Conservation (phyloP, 208 protist species). For the Crithidia thermophila region DNA sequence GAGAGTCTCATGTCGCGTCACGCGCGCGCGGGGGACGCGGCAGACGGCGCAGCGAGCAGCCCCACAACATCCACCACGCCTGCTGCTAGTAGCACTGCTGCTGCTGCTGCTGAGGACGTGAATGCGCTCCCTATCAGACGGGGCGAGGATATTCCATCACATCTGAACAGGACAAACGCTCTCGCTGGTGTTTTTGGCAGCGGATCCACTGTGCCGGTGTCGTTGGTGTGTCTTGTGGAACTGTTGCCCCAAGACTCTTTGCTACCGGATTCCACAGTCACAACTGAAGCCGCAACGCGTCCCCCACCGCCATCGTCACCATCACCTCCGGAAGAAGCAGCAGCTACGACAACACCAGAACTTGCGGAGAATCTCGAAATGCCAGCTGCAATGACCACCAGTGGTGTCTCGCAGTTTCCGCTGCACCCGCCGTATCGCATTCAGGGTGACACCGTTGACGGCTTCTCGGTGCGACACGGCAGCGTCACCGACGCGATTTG, state of each 20-base stretch:
- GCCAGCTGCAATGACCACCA: neutral
- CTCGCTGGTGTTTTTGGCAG: neutral
- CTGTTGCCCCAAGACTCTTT: neutral
- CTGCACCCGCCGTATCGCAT: conserved; percentile 55
- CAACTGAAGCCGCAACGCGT: neutral
- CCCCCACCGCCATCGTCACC: too few relatives aligned
- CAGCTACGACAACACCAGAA: neutral
- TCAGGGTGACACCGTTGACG: conserved; percentile 47
- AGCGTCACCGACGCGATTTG: conserved; percentile 62
- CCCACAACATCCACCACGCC: too few relatives aligned
- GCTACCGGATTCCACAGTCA: too few relatives aligned
- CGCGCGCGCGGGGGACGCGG: neutral
- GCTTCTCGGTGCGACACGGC: conserved; percentile 68
- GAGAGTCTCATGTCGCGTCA: conserved; percentile 13
- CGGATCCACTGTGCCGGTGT: neutral
- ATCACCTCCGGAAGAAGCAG: neutral
- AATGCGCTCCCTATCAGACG: too few relatives aligned
- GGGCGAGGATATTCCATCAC: too few relatives aligned
- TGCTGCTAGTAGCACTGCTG: too few relatives aligned
- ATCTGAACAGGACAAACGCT: neutral
- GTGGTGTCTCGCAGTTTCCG: conserved; percentile 5
- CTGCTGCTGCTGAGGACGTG: too few relatives aligned
- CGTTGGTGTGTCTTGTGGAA: conserved; percentile 12
- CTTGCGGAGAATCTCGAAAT: neutral
- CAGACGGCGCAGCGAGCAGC: neutral